Evolutionary conservation across 768 basidiomycete genomes (phyloP), one percentile per base, ranked within the genome.

Genomic region (Hebeloma cylindrosporum): DNA sequence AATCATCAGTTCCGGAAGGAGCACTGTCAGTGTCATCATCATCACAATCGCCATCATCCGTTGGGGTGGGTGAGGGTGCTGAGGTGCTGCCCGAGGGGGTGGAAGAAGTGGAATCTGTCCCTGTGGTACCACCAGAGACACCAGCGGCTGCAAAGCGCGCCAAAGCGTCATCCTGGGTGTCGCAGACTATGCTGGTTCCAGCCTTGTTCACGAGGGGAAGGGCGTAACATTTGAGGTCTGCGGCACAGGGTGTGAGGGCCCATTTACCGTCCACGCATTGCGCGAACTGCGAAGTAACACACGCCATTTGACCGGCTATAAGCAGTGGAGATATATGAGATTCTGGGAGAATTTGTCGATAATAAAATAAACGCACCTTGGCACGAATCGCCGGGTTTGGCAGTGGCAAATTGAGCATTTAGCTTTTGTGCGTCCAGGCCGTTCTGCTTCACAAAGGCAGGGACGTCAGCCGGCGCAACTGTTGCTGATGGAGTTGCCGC

Each of bases 371-470:
- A 61, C 69, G 22, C 36, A 77, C 75, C 64, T 29, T 66, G 61
- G 61, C 83, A 85, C 1, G 74, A 29, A 51, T 79, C 74, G 8
- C 59, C 63, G 1, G 62, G 52, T 9, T 65, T 71, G 44, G 83
- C 48, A 2, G 62, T 52, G 22, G 66, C 59, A 59, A 81, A 84
- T 44, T 77, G 60, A 13, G 60, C 55, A 46, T 80, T 80, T 22
- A 75, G 63, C 33, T 70, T 64, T 52, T 77, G 77, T 8, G 79
- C 79, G 29, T 70, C 70, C 14, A 77, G 57, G 3, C 62, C 79
- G 45, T 80, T 80, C 50, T 74, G 63, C 43, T 68, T 60, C 22
- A 59, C 40, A 40, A 71, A 61, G 38, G 48, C 55, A 5, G 47
- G 16, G 5, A 29, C 41, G 16, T 45, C 16, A 14, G 55, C 32